Base-by-base conservation (phyloP, 1,284 basidiomycete genomes). In the Phlebopus sp. region DNA sequence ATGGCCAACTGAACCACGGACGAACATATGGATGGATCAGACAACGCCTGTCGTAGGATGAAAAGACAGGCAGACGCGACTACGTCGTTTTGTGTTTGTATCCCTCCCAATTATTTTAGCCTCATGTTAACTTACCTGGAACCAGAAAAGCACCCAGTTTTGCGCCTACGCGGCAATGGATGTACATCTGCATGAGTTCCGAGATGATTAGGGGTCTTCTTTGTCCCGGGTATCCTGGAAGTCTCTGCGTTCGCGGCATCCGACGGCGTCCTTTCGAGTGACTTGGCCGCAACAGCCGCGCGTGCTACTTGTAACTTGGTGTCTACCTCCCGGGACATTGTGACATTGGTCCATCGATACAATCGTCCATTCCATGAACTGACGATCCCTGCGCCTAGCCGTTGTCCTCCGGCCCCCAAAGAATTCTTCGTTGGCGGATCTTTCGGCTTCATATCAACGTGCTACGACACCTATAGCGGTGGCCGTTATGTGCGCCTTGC, bases 101-200 rank as follows among this genome's bases (percentile, higher is more conserved):
- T 27, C 37, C n/a, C 3, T 37, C 21, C 5, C 30, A 15, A n/a
- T 23, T 37, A 6, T 4, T 17, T 32, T 13, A n/a, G 10, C 21
- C 14, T 38, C 21, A 11, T 17, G n/a, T n/a, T n/a, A n/a, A n/a
- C 27, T 21, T 35, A n/a, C 13, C 21, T 14, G 19, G 8, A n/a
- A 15, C 27, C 10, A 37, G 44, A 10, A 37, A 27, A 18, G 44
- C 18, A 11, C 36, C 44, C 4, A 17, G 19, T 19, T 17, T 44
- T 10, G 14, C 31, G 4, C 5, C 34, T 19, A n/a, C 34, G 13
- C 8, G 36, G 37, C 17, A 4, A n/a, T 17, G 29, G n/a, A 38
- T 45, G 44, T 45, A 37, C 19, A 18, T 45, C 19, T 15, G 36
- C 8, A 37, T 45, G 43, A 34, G 37, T 15, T 37, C 27, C 10